These are phyloP conservation scores for Fraxinus sp. DNA, from an alignment of 305 asterid genomes.

Conservation along the genomic window DNA sequence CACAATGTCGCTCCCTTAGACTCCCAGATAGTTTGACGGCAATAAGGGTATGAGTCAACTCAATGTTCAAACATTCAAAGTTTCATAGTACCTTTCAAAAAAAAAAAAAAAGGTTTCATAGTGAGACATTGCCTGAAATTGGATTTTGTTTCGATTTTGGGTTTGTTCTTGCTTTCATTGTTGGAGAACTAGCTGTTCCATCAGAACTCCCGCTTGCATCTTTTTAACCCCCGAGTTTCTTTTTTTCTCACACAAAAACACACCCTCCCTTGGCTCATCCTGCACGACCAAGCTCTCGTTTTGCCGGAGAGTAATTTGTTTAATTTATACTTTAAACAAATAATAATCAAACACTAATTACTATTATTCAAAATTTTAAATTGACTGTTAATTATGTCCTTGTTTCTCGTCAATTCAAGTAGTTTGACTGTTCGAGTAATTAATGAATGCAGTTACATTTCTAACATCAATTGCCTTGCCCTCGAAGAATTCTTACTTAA, in stretches of 20 bases:
- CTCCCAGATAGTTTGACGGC: conserved; percentile 51
- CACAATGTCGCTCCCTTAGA: conserved; percentile 58
- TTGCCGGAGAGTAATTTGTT: not conserved
- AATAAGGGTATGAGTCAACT: conserved; percentile 36
- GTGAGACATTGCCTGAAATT: not conserved
- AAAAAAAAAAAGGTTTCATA: not conserved
- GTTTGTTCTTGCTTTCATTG: not conserved
- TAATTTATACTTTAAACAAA: not conserved
- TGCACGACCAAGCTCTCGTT: not conserved
- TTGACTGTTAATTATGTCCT: not conserved
- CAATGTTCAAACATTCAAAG: not conserved
- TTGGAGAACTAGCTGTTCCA: not conserved
- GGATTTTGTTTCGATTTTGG: not conserved
- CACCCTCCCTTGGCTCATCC: not conserved
- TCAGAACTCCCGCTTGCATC: not conserved
- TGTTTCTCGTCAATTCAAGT: conserved; percentile 1
- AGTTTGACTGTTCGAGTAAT: not conserved
- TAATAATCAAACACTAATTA: not conserved
- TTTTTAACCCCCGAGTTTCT: not conserved
- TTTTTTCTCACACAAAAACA: not conserved
- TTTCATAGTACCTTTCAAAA: not conserved
- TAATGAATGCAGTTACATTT: not conserved
- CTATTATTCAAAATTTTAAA: not conserved
- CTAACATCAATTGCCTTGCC: not conserved
- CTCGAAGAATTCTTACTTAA: not conserved